A percentile compares a stretch with the other conserved stretches of the same genome.
Conservation (phyloP, 495 filamentous ascomycete species). For the Penicillium coprophilum region DNA sequence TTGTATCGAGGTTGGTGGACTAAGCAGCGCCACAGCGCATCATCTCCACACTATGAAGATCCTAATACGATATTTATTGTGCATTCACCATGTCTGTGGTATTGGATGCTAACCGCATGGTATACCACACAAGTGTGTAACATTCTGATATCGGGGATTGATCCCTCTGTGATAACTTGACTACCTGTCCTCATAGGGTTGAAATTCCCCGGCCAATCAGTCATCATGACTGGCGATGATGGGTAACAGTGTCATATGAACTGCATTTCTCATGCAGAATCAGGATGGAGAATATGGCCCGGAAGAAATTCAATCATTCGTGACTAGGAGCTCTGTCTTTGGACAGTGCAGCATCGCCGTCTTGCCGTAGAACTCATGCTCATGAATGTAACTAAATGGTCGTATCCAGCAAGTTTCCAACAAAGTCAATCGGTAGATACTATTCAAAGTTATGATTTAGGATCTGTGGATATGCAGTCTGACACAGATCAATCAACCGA, state of each 20-base stretch:
- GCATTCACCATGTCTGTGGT: background rate
- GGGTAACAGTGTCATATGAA: constrained; percentile 22
- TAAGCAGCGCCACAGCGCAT: background rate
- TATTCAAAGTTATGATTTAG: background rate
- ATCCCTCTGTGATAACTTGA: background rate
- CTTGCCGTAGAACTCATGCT: background rate
- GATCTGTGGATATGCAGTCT: background rate
- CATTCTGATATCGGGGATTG: constrained; percentile 5
- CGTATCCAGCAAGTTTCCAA: background rate
- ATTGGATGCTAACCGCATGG: constrained; percentile 1
- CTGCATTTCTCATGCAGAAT: background rate
- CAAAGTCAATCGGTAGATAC: background rate
- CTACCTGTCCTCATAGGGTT: background rate
- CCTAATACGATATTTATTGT: background rate
- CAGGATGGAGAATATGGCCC: constrained; percentile 4
- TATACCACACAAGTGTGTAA: background rate
- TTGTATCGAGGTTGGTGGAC: background rate
- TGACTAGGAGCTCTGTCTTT: background rate
- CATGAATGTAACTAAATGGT: constrained; percentile 4
- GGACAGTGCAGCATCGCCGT: background rate
- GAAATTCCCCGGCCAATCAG: constrained; percentile 5
- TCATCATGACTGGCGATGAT: background rate
- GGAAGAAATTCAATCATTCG: background rate
- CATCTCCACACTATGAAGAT: background rate
- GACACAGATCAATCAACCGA: constrained; percentile 3